Conservation (phyloP, 2,329 filamentous ascomycete genomes). For the Acephala macrosclerotiorum region DNA sequence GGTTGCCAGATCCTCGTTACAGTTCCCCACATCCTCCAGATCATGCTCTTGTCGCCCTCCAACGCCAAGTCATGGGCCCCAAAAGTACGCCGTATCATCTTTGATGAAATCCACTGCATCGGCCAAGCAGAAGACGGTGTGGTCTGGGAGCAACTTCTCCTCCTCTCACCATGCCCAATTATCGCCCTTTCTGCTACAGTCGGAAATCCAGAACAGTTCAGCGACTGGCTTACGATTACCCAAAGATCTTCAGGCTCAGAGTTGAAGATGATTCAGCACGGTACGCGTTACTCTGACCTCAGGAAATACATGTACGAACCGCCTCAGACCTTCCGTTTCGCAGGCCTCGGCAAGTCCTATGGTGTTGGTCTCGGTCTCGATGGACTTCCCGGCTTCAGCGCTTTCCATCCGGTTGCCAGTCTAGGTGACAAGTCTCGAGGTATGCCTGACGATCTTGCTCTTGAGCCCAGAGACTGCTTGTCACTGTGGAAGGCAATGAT, state of each 20-base stretch:
- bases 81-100: constrained; percentile 77
- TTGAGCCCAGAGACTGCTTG: constrained; percentile 77
- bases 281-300: constrained; percentile 76
- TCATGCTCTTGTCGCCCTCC: constrained; percentile 72
- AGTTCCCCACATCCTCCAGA: constrained; percentile 80
- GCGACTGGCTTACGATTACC: constrained; percentile 69
- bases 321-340: constrained; percentile 49
- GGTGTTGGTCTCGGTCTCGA: constrained; percentile 54
- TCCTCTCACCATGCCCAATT: constrained; percentile 78
- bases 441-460: constrained; percentile 69
- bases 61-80: constrained; percentile 73
- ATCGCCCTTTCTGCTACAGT: constrained; percentile 83
- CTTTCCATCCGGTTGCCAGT: constrained; percentile 70
- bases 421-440: constrained; percentile 67
- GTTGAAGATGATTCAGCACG: constrained; percentile 73
- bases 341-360: constrained; percentile 45
- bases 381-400: constrained; percentile 40
- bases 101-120: constrained; percentile 84
- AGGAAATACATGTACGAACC: constrained; percentile 75
- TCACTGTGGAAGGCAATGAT: constrained; percentile 70
- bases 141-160: constrained; percentile 79
- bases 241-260: constrained; percentile 69
- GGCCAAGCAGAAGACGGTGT: constrained; percentile 78
- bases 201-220: constrained; percentile 76
- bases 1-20: constrained; percentile 80